Percentiles rank a stretch among this genome's conserved stretches.
Conservation (phyloP, 192 early-diverging fungal genomes). For the Funneliformis geosporum region DNA sequence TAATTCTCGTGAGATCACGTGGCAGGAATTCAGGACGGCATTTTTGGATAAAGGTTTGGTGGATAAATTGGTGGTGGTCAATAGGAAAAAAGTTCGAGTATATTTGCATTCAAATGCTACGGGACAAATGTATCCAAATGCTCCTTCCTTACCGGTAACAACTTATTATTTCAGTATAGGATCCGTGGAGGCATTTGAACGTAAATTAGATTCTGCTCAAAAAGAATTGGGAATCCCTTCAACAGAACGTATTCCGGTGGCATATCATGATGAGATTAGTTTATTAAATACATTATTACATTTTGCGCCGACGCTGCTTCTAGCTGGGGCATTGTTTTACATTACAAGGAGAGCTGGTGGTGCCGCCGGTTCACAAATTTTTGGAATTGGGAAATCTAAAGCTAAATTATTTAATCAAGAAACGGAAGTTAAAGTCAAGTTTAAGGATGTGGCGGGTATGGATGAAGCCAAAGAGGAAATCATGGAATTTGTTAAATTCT, state of each 20-base stretch:
- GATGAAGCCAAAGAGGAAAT: slow-evolving; percentile 99
- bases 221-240: slow-evolving; percentile 88
- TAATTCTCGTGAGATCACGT: slow-evolving; percentile 77
- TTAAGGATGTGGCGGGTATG: slow-evolving; percentile 98
- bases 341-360: slow-evolving; percentile 80
- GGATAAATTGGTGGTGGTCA: slow-evolving; percentile 85
- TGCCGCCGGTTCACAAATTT: slow-evolving; percentile 71
- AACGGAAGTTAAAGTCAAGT: slow-evolving; percentile 93
- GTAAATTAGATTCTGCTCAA: slow-evolving; percentile 86
- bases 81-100: slow-evolving; percentile 82
- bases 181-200: slow-evolving; percentile 92
- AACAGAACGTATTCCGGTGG: slow-evolving; percentile 87
- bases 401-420: slow-evolving; percentile 98
- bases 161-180: slow-evolving; percentile 89
- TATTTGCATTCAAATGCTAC: slow-evolving; percentile 57
- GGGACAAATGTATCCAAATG: slow-evolving; percentile 56
- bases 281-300: slow-evolving; percentile 75
- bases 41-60: slow-evolving; percentile 93
- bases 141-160: slow-evolving; percentile 44
- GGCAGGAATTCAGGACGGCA: slow-evolving; percentile 87
- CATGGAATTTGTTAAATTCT: slow-evolving; percentile 99
- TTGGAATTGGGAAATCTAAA: slow-evolving; percentile 94
- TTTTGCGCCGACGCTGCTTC: slow-evolving; percentile 88
- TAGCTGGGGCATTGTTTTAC: slow-evolving; percentile 87
- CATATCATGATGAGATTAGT: slow-evolving; percentile 83